These are phyloP conservation scores for Tuber umbilicatum DNA, from an alignment of 495 filamentous ascomycete genomes.

Conservation along the genomic window DNA sequence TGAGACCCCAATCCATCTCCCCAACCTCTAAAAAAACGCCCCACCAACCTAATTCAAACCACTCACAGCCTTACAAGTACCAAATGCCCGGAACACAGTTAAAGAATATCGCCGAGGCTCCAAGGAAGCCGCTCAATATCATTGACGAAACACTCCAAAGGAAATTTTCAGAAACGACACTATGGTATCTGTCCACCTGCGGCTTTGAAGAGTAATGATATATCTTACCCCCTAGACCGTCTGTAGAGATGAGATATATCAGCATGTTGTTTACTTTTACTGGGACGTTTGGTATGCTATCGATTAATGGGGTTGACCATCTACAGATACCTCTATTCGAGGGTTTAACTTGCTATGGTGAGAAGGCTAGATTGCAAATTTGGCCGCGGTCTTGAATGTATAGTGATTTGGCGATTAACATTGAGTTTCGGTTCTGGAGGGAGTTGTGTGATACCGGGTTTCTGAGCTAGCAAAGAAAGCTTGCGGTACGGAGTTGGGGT, in stretches of 20 bases:
- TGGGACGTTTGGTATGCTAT: background rate
- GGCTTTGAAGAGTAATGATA: background rate
- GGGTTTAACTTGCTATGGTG: background rate
- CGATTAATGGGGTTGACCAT: background rate
- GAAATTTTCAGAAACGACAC: background rate
- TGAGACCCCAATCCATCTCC: background rate
- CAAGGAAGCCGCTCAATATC: background rate
- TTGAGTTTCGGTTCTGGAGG: background rate
- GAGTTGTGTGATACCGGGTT: background rate
- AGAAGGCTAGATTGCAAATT: background rate
- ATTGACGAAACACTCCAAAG: background rate
- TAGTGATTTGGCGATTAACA: background rate
- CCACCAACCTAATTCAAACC: too few relatives aligned
- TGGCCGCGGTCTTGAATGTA: background rate
- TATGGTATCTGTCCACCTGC: too few relatives aligned
- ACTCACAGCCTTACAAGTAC: too few relatives aligned
- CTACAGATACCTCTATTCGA: background rate
- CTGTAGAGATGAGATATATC: background rate
- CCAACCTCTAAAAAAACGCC: background rate
- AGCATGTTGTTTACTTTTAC: background rate
- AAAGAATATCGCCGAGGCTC: background rate
- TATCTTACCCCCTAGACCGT: background rate
- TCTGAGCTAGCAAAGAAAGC: background rate
- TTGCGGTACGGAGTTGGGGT: background rate
- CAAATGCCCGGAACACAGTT: too few relatives aligned